These are phyloP conservation scores for Rosa rugosa DNA, from an alignment of 306 rosid species.

Conservation along the genomic window DNA sequence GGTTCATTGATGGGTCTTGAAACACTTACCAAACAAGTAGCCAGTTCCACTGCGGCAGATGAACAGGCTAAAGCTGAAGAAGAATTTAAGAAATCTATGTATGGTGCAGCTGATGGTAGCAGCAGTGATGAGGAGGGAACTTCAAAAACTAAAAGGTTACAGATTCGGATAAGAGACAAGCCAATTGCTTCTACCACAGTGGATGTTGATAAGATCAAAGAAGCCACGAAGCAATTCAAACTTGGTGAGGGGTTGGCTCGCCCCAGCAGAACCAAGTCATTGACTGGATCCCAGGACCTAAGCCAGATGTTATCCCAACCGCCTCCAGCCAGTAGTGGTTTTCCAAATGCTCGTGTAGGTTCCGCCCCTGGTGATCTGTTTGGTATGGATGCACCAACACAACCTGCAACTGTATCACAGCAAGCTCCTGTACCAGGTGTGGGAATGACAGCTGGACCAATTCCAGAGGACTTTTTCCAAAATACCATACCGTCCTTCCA, in stretches of 20 bases:
- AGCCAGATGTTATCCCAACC: conserved; percentile 60
- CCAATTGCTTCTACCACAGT: conserved; percentile 70
- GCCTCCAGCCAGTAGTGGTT: conserved; percentile 44
- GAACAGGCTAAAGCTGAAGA: conserved; percentile 96
- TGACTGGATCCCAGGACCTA: conserved; percentile 69
- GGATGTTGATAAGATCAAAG: conserved; percentile 89
- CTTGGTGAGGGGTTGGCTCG: conserved; percentile 69
- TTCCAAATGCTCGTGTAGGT: conserved; percentile 34
- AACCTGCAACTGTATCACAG: conserved; percentile 52
- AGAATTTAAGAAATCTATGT: conserved; percentile 94
- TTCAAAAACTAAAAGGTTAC: conserved; percentile 75
- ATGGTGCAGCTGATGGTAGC: conserved; percentile 85
- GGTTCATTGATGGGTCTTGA: conserved; percentile 68
- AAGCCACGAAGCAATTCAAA: conserved; percentile 89
- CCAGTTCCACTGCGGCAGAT: conserved; percentile 55
- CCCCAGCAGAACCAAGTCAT: conserved; percentile 70
- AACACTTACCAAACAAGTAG: conserved; percentile 54
- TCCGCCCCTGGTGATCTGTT: conserved; percentile 71
- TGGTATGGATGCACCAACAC: conserved; percentile 52
- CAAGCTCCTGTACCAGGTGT: conserved; percentile 42
- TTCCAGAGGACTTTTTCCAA: conserved; percentile 98
- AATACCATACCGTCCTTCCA: conserved; percentile 87
- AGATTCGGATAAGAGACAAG: conserved; percentile 84
- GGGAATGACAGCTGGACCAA: conserved; percentile 64
- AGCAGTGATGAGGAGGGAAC: conserved; percentile 95